Evolutionary conservation across 2,329 filamentous ascomycete species (phyloP).

Genomic region (Magnaporthiopsis rhizophila): DNA sequence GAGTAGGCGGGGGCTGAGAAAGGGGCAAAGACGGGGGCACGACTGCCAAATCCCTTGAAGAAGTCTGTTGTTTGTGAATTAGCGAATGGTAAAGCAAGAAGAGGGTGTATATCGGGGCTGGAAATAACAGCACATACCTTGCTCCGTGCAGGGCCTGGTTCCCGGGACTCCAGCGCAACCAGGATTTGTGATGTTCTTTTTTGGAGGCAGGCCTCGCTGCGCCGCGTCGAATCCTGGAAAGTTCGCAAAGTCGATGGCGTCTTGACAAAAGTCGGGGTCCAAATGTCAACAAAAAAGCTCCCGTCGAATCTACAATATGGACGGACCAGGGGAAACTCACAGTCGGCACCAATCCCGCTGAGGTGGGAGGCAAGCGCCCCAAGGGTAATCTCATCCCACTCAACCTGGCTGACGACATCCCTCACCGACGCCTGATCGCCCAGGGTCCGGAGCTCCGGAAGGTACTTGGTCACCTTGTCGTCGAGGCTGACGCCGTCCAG

Average conservation of each 20-base stretch:
- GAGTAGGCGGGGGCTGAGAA: conserved; percentile 40
- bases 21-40: conserved; percentile 31
- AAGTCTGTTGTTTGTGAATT: conserved; percentile 13
- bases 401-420: background rate
- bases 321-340: background rate
- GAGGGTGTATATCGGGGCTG: too few species aligned
- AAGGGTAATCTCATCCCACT: conserved; percentile 7
- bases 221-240: background rate
- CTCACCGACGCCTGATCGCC: background rate
- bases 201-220: background rate
- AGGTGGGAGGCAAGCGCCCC: conserved; percentile 5
- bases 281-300: background rate
- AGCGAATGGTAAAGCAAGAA: background rate
- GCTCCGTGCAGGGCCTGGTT: background rate
- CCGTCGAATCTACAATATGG: background rate
- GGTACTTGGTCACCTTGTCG: conserved; percentile 35
- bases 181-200: background rate
- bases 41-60: conserved; percentile 19
- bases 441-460: conserved; percentile 27
- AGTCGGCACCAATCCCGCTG: conserved; percentile 1
- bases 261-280: background rate
- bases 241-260: conserved; percentile 1
- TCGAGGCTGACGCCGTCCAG: conserved; percentile 24
- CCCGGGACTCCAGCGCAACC: conserved; percentile 3
- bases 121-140: background rate